Base-by-base conservation (phyloP, 495 filamentous ascomycete species). In the Xeromyces bisporus region DNA sequence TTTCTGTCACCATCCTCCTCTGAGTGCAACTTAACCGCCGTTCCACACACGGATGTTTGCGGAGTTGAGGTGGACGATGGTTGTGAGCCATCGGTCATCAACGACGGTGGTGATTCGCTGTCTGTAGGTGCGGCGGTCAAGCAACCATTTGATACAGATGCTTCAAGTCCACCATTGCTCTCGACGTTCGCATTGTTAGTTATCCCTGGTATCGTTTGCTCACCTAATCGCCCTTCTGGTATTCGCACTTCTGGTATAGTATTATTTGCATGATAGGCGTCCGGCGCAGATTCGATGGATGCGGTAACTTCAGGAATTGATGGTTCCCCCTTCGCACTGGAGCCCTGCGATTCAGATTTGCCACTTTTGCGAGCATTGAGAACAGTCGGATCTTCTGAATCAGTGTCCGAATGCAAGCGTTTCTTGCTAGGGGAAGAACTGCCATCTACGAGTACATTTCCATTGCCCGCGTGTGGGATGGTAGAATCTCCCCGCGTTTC, bases 291-390 rank as follows among this genome's bases (percentile, higher is more conserved):
- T 15, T 27, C 35, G 29, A 26, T 27, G 9, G 35, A 38, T 26
- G 27, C 26, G 6, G 33, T 15, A 26, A 49, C 30, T 18, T 60
- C 58, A 28, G 53, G 38, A 13, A 52, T 40, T 15, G 50, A 51
- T 7, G 62, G 43, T 23, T 58, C 55, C 33, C 60, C 51, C 24
- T 56, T 45, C 21, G 62, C 20, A 16, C 62, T 64, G 2, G 60
- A 64, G 10, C 33, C 43, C 26, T 54, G 56, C 4, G 41, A 50
- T 15, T 48, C 43, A 34, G 60, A 62, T 25, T 58, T 60, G 15
- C 39, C 31, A 14, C 51, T 35, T 32, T 60, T 64, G 15, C 43
- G 47, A 9, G 59, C 55, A 6, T 53, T 58, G 4, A 46, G 51
- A 9, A 35, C 36, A 17, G 43, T 39, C 0, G 50, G 42, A 14